Percentiles rank a stretch among this genome's conserved stretches.
Conservation (phyloP, 2,329 filamentous ascomycete species). For the Cercospora sesami region DNA sequence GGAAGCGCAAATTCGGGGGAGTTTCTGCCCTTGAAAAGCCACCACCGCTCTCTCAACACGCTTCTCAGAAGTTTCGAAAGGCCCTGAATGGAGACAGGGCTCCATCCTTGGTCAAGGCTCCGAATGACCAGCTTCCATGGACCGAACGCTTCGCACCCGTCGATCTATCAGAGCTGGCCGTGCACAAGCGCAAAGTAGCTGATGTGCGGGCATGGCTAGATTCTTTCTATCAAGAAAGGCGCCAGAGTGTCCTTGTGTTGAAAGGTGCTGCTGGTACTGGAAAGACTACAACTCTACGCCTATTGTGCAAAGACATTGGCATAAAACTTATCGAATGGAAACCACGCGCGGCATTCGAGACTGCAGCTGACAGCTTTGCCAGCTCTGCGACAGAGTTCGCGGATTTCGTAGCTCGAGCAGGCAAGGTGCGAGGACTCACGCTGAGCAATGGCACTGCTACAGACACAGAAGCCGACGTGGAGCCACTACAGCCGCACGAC, state of each 20-base stretch:
- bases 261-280: constrained; percentile 90
- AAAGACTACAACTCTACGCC: constrained; percentile 82
- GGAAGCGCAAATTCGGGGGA: constrained; percentile 38
- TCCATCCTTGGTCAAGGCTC: constrained; percentile 32
- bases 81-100: constrained; percentile 40
- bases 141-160: constrained; percentile 77
- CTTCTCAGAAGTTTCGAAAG: constrained; percentile 50
- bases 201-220: constrained; percentile 85
- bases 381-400: constrained; percentile 82
- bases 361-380: constrained; percentile 61
- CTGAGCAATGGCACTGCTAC: constrained; percentile 34
- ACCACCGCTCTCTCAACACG: constrained; percentile 20
- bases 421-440: constrained; percentile 74
- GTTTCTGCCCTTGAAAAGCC: constrained; percentile 23
- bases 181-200: constrained; percentile 89
- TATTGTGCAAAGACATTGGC: constrained; percentile 75
- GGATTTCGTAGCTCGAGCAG: constrained; percentile 81
- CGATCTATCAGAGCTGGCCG: constrained; percentile 78
- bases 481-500: constrained; percentile 12
- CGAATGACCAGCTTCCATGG: constrained; percentile 72
- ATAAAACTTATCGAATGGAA: constrained; percentile 86
- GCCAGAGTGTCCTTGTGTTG: constrained; percentile 56
- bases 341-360: constrained; percentile 69
- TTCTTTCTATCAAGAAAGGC: constrained; percentile 63
- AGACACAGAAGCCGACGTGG: not conserved